Evolutionary conservation across 2,329 filamentous ascomycete species (phyloP).

Genomic region (Zymoseptoria crescenta): DNA sequence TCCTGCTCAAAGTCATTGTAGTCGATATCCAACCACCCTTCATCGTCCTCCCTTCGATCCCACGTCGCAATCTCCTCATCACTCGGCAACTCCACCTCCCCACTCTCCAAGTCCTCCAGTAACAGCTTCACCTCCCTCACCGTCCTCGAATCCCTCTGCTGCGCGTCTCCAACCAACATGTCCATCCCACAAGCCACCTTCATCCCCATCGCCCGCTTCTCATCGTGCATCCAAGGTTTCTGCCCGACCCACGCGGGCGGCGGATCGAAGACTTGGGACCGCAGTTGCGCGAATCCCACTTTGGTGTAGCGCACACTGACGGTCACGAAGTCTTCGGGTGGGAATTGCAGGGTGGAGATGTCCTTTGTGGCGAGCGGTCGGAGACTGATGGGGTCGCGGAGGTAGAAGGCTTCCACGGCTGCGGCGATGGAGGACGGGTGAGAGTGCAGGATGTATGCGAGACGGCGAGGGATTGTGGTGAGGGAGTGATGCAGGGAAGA

Average conservation of each 20-base stretch:
- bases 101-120: constrained; percentile 65
- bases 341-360: constrained; percentile 53
- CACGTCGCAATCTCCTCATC: constrained; percentile 67
- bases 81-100: constrained; percentile 62
- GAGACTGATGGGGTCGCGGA: constrained; percentile 72
- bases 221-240: constrained; percentile 30
- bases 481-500: constrained; percentile 69
- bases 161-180: constrained; percentile 64
- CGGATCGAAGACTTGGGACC: constrained; percentile 69
- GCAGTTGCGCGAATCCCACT: constrained; percentile 83
- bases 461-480: constrained; percentile 67
- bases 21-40: constrained; percentile 86
- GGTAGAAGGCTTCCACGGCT: constrained; percentile 84
- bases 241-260: constrained; percentile 50
- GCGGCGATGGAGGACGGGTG: constrained; percentile 71
- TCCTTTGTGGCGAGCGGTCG: constrained; percentile 56
- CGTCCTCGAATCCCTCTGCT: constrained; percentile 58
- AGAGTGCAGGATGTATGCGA: constrained; percentile 70
- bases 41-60: constrained; percentile 68
- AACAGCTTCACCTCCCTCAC: constrained; percentile 70
- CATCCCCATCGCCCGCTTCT: constrained; percentile 64
- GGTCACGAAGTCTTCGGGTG: constrained; percentile 70
- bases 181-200: constrained; percentile 87
- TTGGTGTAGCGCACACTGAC: constrained; percentile 77
- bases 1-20: constrained; percentile 84